These are phyloP conservation scores for Leccinum longicurvipes DNA, from an alignment of 768 basidiomycete species.

Conservation along the genomic window DNA sequence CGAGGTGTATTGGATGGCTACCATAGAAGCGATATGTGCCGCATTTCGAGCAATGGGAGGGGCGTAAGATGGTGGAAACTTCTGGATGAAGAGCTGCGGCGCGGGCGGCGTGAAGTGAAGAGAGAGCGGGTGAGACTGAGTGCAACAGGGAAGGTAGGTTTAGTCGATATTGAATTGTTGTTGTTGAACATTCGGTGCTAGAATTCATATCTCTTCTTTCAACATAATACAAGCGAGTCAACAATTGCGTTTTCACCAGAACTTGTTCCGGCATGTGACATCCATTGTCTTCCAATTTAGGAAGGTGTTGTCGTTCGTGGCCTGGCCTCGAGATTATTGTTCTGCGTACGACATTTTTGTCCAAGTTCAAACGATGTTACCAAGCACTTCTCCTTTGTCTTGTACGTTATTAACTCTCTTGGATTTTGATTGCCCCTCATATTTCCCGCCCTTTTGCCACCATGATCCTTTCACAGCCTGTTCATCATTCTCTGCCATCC, in stretches of 20 bases:
- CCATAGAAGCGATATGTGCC: conserved; percentile 47
- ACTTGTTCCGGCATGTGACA: not conserved
- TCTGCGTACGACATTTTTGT: conserved; percentile 8
- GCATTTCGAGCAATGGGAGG: conserved; percentile 49
- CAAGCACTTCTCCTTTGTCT: conserved; percentile 10
- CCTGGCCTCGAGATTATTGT: conserved; percentile 16
- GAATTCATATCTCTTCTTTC: conserved; percentile 1
- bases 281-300: conserved; percentile 24
- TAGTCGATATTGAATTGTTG: conserved; percentile 44
- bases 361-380: conserved; percentile 2
- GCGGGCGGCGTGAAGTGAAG: conserved; percentile 58
- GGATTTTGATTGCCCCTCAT: not conserved
- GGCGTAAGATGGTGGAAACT: conserved; percentile 16
- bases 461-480: conserved; percentile 27
- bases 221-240: not conserved
- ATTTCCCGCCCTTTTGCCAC: conserved; percentile 3
- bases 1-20: conserved; percentile 35
- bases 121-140: conserved; percentile 51
- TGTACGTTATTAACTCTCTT: conserved; percentile 7
- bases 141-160: conserved; percentile 49
- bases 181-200: not conserved
- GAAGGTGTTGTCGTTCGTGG: conserved; percentile 26
- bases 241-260: no score
- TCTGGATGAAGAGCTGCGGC: conserved; percentile 31
- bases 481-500: conserved; percentile 15